Conservation (phyloP, 2,329 filamentous ascomycete genomes). For the Scedosporium minutisporum region DNA sequence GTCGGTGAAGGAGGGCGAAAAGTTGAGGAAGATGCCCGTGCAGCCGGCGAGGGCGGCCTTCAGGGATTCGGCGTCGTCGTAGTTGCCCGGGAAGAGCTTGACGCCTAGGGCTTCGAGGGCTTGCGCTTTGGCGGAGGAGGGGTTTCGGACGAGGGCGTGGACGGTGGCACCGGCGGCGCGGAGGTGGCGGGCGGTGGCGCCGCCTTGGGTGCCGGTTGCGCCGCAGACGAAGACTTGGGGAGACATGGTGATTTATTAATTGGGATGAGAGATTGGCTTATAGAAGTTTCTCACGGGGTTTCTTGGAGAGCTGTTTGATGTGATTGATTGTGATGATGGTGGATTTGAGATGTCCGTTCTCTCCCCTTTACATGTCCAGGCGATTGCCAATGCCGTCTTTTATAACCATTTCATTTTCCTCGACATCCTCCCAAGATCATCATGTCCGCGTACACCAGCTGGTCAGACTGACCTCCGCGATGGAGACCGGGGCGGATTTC, state of each 20-base stretch:
- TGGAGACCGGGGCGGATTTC: neutral
- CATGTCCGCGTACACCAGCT: neutral
- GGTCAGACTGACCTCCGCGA: neutral
- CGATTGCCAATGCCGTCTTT: neutral
- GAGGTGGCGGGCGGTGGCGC: conserved; percentile 41
- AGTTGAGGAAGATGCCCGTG: conserved; percentile 36
- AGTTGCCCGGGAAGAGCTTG: conserved; percentile 33
- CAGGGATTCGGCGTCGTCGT: conserved; percentile 30
- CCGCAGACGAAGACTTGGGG: conserved; percentile 30
- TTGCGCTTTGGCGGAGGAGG: conserved; percentile 28
- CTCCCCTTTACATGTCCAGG: neutral
- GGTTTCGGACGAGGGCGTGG: conserved; percentile 37
- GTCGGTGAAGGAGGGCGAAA: conserved; percentile 19
- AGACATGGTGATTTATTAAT: neutral
- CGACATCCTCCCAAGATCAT: neutral
- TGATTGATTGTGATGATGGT: neutral
- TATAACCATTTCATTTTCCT: neutral
- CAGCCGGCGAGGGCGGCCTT: conserved; percentile 31
- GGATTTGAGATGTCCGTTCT: neutral
- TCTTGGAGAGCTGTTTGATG: neutral
- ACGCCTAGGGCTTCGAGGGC: conserved; percentile 28
- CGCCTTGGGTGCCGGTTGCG: conserved; percentile 40
- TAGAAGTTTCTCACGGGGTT: neutral
- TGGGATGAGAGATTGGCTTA: neutral
- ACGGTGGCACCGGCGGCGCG: conserved; percentile 31